Evolutionary conservation across 2,329 filamentous ascomycete species (phyloP).

Genomic region (Penicillium sp.): DNA sequence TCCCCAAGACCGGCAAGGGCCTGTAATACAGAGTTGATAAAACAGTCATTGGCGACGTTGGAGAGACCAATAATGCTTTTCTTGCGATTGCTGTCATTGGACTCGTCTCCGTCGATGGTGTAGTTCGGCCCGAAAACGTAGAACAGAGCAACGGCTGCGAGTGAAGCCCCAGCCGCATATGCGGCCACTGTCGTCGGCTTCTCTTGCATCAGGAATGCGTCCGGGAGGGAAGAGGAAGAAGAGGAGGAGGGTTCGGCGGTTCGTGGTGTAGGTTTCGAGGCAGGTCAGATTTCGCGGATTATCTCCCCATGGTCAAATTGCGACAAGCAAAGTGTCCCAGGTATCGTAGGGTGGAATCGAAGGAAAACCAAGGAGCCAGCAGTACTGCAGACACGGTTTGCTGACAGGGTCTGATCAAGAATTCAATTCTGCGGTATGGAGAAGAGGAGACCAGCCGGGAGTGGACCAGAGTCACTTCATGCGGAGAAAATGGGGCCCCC

Average conservation of each 20-base stretch:
- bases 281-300: constrained; percentile 15
- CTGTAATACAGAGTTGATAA: constrained; percentile 96
- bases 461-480: constrained; percentile 26
- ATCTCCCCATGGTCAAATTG: constrained; percentile 24
- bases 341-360: too few relatives aligned
- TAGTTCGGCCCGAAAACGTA: constrained; percentile 99
- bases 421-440: constrained; percentile 21
- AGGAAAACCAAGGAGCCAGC: too few relatives aligned
- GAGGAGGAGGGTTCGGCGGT: constrained; percentile 9
- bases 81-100: constrained; percentile 66
- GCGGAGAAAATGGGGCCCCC: constrained; percentile 23
- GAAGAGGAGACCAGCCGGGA: constrained; percentile 22
- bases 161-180: constrained; percentile 92
- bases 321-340: too few relatives aligned
- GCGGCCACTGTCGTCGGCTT: constrained; percentile 82
- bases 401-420: neutral
- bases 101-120: constrained; percentile 82
- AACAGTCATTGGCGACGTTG: constrained; percentile 94
- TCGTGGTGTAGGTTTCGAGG: constrained; percentile 15
- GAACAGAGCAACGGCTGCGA: constrained; percentile 91
- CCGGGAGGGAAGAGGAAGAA: constrained; percentile 1
- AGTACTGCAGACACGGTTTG: neutral
- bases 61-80: constrained; percentile 85
- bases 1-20: constrained; percentile 88
- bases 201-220: constrained; percentile 68